Base-by-base conservation (phyloP, 768 basidiomycete species). In the Psilocybe azurescens region DNA sequence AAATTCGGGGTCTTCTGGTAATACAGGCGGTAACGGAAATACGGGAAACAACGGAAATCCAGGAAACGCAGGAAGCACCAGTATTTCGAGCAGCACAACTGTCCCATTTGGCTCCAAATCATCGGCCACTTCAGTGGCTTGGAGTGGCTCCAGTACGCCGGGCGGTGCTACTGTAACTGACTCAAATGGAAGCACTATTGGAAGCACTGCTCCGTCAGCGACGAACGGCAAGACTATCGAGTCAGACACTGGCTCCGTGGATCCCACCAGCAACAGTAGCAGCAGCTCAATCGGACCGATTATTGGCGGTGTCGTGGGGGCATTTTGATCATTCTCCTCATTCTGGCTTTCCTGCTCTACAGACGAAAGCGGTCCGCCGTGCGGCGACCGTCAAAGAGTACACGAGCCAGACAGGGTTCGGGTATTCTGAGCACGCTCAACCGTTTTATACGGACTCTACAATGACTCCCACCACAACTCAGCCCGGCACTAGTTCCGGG, bases 381-480 rank as follows among this genome's bases (percentile, higher is more conserved):
- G 36, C 41, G 9, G 44, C 3, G 24, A 30, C 10, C 3, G 11
- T 49, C 10, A 47, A 36, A 13, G 30, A 32, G 5, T 38, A 53
- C 33, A 28, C n/a, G n/a, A 14, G 24, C 33, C 33, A 56, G 20
- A 33, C 18, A 8, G 28, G 20, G 18, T 53, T 53, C 29, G 56
- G n/a, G 14, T 58, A 49, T 49, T 47, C 29, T 13, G 24, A 32
- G 29, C 56, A 48, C 13, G 47, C 30, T 33, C 56, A 58, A 28
- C 56, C 56, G 14, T 58, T 58, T 30, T 58, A 36, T 33, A 58
- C 47, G 20, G 33, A 58, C 11, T 29, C 47, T 9, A 54, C 53
- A 30, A 18, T 10, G 2, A 32, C 18, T 13, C 20, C 18, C 24
- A 24, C 24, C 24, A 24, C 20, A 49, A n/a, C 41, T 4, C 39